Conservation (phyloP, 2,329 filamentous ascomycete species). For the Cladophialophora chaetospira region DNA sequence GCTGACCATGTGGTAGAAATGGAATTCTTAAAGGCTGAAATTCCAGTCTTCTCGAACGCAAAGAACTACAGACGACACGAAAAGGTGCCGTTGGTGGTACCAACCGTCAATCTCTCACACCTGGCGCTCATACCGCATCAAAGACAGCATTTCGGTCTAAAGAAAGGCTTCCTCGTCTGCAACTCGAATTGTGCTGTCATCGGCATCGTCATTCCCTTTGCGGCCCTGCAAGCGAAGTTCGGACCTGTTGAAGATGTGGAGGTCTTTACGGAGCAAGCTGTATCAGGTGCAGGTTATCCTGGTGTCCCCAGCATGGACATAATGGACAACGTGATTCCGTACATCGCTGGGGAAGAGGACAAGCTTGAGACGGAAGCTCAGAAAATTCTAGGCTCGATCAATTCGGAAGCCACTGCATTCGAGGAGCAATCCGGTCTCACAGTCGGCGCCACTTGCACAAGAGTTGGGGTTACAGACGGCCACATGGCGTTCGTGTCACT, state of each 20-base stretch:
- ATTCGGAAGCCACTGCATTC: slow-evolving; percentile 71
- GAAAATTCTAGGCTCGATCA: slow-evolving; percentile 84
- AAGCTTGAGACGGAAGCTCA: slow-evolving; percentile 93
- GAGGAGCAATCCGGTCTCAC: slow-evolving; percentile 72
- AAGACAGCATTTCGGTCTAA: slow-evolving; percentile 68
- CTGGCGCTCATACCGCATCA: slow-evolving; percentile 89
- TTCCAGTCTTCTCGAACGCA: slow-evolving; percentile 94
- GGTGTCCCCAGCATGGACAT: slow-evolving; percentile 89
- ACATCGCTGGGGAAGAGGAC: slow-evolving; percentile 90
- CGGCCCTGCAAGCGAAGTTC: slow-evolving; percentile 82
- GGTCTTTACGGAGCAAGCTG: slow-evolving; percentile 92
- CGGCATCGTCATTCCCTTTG: slow-evolving; percentile 91
- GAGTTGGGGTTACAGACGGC: slow-evolving; percentile 91
- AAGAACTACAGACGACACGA: slow-evolving; percentile 95
- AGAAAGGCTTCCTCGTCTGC: slow-evolving; percentile 91
- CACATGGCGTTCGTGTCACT: slow-evolving; percentile 94
- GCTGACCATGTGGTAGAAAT: slow-evolving; percentile 61
- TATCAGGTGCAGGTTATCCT: slow-evolving; percentile 77
- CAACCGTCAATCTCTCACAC: slow-evolving; percentile 89
- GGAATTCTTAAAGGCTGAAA: slow-evolving; percentile 83
- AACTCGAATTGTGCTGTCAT: slow-evolving; percentile 99
- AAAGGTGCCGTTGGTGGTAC: slow-evolving; percentile 87
- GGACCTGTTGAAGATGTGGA: slow-evolving; percentile 75
- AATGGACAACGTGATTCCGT: slow-evolving; percentile 93
- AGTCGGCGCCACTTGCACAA: slow-evolving; percentile 86